Conservation (phyloP, 2,329 filamentous ascomycete genomes). For the Diaporthe ampelina region DNA sequence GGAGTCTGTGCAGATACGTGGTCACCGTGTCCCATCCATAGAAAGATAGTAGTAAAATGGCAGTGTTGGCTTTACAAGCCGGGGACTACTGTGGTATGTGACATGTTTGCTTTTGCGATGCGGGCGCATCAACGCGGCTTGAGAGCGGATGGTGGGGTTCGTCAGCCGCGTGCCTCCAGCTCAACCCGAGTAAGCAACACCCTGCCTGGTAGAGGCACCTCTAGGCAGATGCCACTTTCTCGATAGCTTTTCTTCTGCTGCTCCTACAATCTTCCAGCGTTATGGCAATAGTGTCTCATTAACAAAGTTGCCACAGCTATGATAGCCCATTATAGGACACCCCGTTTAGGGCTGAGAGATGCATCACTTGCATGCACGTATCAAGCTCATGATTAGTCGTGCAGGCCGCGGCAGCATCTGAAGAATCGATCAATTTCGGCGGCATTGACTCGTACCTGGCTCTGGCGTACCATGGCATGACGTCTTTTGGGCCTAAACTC, state of each 20-base stretch:
- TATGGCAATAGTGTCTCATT: too few species aligned
- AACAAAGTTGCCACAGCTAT: too few species aligned
- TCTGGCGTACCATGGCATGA: not conserved
- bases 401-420: slow-evolving; percentile 21
- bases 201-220: too few species aligned
- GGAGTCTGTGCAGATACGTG: not conserved
- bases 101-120: not conserved
- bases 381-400: not conserved
- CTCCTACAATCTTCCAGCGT: too few species aligned
- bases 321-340: not conserved
- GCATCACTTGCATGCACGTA: not conserved
- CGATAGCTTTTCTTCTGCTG: not conserved
- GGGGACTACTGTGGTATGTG: too few species aligned
- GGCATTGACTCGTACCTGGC: slow-evolving; percentile 20
- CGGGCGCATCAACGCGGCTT: not conserved
- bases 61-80: not conserved
- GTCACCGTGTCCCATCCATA: not conserved
- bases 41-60: not conserved
- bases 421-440: slow-evolving; percentile 2
- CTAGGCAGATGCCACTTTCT: not conserved
- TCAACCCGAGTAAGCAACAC: not conserved
- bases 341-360: not conserved
- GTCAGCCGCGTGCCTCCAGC: not conserved
- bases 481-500: slow-evolving; percentile 6
- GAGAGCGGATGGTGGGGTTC: slow-evolving; percentile 3